Evolutionary conservation across 352 stramenopile genomes (phyloP).

Genomic region (Globisporangium sylvaticum): DNA sequence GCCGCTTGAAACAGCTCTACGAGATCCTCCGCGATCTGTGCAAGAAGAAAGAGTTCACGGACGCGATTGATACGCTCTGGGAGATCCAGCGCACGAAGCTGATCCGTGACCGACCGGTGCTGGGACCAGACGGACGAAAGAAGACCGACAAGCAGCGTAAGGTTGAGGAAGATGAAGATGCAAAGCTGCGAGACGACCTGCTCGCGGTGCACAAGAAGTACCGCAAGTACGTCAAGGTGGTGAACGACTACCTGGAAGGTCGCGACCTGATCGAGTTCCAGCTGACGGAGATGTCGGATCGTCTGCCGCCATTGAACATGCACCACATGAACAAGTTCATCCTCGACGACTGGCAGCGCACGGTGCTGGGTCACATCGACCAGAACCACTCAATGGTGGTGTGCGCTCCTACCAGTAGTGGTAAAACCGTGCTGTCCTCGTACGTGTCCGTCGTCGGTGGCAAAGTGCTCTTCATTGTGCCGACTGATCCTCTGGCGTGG

Average conservation of each 20-base stretch:
- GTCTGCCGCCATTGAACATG: slow-evolving; percentile 83
- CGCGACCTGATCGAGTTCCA: slow-evolving; percentile 85
- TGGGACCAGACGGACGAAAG: slow-evolving; percentile 44
- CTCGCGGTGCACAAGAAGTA: slow-evolving; percentile 85
- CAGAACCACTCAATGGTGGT: slow-evolving; percentile 95
- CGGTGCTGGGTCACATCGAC: slow-evolving; percentile 94
- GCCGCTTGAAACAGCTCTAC: slow-evolving; percentile 79
- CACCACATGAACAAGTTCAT: slow-evolving; percentile 92
- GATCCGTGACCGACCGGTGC: slow-evolving; percentile 32
- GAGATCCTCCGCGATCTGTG: slow-evolving; percentile 81
- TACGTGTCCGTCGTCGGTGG: slow-evolving; percentile 79
- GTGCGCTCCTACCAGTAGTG: slow-evolving; percentile 95
- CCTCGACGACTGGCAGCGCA: slow-evolving; percentile 97
- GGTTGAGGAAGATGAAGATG: slow-evolving; percentile 73
- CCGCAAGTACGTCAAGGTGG: slow-evolving; percentile 80
- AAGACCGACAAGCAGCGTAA: slow-evolving; percentile 69
- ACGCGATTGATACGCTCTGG: slow-evolving; percentile 84
- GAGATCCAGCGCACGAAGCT: slow-evolving; percentile 82
- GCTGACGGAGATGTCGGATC: slow-evolving; percentile 85
- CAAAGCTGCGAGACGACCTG: slow-evolving; percentile 57
- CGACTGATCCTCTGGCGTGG: slow-evolving; percentile 97
- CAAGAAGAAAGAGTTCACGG: slow-evolving; percentile 84
- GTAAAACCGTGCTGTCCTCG: slow-evolving; percentile 93
- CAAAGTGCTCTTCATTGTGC: slow-evolving; percentile 89
- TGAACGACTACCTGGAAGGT: slow-evolving; percentile 63